A percentile compares a stretch with the other conserved stretches of the same genome.
phyloP scores from a whole-genome alignment of 2,329 filamentous ascomycete species.

The Colletotrichum costaricense region DNA sequence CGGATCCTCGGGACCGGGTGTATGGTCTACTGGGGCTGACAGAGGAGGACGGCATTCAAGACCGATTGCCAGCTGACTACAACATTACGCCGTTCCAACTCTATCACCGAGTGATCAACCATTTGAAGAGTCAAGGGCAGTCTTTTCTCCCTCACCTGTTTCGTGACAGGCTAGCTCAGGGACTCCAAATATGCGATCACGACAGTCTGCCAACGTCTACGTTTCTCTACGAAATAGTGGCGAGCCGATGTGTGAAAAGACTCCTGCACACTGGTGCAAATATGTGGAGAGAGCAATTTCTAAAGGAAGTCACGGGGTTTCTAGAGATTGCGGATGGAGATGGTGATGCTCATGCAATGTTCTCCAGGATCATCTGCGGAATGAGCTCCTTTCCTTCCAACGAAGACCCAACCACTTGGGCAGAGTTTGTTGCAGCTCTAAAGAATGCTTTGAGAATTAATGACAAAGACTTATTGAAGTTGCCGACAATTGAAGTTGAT shows the following conservation, averaged over 20 bases:
- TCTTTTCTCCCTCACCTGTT: neutral
- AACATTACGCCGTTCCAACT: conserved; percentile 12
- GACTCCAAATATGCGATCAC: conserved; percentile 3
- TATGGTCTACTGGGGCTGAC: conserved; percentile 40
- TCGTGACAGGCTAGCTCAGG: neutral
- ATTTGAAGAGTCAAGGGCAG: neutral
- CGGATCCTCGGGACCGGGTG: conserved; percentile 39
- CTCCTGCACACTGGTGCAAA: neutral
- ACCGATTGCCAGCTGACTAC: conserved; percentile 5
- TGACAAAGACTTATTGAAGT: neutral
- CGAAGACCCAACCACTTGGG: neutral
- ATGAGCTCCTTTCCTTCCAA: neutral
- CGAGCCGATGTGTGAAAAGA: neutral
- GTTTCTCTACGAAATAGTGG: conserved; percentile 12
- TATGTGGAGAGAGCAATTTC: conserved; percentile 2
- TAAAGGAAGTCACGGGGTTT: neutral
- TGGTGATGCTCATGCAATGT: neutral
- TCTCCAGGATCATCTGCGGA: neutral
- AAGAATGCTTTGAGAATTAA: neutral
- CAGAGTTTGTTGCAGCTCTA: neutral
- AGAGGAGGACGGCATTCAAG: neutral
- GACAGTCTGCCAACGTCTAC: neutral
- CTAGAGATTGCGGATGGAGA: neutral
- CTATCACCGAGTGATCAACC: conserved; percentile 15
- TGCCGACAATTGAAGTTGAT: too few species aligned